Percentiles rank a stretch among this genome's conserved stretches.
phyloP scores from a whole-genome alignment of 805 yeast genomes.

The Candida peoriensis region DNA sequence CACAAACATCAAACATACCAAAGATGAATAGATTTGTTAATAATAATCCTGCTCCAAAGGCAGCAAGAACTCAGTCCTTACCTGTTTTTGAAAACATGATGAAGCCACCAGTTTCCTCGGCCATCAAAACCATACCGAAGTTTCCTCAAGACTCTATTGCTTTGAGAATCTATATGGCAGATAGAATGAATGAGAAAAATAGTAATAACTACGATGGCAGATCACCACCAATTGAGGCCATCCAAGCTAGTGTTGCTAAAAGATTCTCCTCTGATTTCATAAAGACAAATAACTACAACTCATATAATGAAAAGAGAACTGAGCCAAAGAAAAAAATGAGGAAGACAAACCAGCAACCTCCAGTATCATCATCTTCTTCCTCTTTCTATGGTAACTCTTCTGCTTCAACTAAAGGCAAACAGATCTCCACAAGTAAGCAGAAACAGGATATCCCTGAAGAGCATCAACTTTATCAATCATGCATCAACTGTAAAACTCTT shows the following conservation, averaged over 20 bases:
- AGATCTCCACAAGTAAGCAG: constrained; percentile 1
- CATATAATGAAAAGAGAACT: not conserved
- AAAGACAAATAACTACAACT: constrained; percentile 3
- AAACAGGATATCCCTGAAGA: constrained; percentile 10
- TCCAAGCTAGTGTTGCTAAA: constrained; percentile 16
- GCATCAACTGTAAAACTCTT: constrained; percentile 22
- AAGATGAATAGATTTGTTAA: constrained; percentile 31
- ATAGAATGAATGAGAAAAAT: constrained; percentile 16
- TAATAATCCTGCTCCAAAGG: constrained; percentile 42
- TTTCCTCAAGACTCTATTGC: constrained; percentile 25
- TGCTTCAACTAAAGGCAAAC: constrained; percentile 1
- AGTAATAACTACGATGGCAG: constrained; percentile 5
- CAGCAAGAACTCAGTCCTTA: constrained; percentile 39
- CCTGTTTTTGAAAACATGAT: constrained; percentile 27
- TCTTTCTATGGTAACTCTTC: too few species aligned
- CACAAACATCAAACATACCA: constrained; percentile 9
- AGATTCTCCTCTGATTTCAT: constrained; percentile 25
- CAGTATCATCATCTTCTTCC: too few species aligned
- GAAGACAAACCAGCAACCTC: too few species aligned
- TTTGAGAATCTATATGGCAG: constrained; percentile 24
- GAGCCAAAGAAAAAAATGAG: constrained; percentile 6
- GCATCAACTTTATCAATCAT: constrained; percentile 17
- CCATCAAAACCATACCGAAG: constrained; percentile 16
- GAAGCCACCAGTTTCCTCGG: constrained; percentile 5
- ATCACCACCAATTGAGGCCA: constrained; percentile 1